Evolutionary conservation across 2,329 filamentous ascomycete genomes (phyloP).

Genomic region (Sclerotiophoma versabilis): DNA sequence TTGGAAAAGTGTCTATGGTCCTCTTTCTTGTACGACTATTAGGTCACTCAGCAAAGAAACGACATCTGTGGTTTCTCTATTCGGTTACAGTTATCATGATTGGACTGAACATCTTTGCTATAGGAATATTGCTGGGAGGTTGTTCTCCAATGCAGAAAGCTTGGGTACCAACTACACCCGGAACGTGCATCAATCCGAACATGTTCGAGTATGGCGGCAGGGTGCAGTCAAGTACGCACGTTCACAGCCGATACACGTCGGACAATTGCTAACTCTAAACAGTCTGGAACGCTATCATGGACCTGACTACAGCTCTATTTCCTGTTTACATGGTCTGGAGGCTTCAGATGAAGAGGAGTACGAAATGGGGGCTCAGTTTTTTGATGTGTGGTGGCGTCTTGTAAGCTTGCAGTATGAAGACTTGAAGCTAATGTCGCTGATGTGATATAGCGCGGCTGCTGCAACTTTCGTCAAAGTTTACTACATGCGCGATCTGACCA

Average conservation of each 20-base stretch:
- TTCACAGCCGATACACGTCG: too few relatives aligned
- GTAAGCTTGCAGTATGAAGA: not conserved
- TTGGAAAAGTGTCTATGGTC: not conserved
- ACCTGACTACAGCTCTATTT: not conserved
- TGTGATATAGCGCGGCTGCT: not conserved
- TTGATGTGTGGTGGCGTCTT: constrained; percentile 4
- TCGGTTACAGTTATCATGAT: not conserved
- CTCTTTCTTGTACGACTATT: constrained; percentile 3
- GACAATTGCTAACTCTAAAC: not conserved
- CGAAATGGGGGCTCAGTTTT: constrained; percentile 7
- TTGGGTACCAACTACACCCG: constrained; percentile 2
- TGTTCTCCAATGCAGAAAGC: constrained; percentile 8
- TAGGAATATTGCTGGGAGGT: not conserved
- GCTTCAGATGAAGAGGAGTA: constrained; percentile 7
- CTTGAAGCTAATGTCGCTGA: not conserved
- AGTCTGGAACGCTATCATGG: constrained; percentile 11
- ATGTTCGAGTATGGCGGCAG: constrained; percentile 4
- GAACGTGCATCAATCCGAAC: not conserved
- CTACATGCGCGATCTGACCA: constrained; percentile 4
- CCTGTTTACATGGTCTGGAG: constrained; percentile 8
- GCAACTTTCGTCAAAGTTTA: constrained; percentile 10
- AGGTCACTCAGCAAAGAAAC: not conserved
- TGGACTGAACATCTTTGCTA: constrained; percentile 1
- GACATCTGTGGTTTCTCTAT: constrained; percentile 6
- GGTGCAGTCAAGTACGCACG: not conserved